These are phyloP conservation scores for Diaporthe humulicola DNA, from an alignment of 2,329 filamentous ascomycete species.

Conservation along the genomic window DNA sequence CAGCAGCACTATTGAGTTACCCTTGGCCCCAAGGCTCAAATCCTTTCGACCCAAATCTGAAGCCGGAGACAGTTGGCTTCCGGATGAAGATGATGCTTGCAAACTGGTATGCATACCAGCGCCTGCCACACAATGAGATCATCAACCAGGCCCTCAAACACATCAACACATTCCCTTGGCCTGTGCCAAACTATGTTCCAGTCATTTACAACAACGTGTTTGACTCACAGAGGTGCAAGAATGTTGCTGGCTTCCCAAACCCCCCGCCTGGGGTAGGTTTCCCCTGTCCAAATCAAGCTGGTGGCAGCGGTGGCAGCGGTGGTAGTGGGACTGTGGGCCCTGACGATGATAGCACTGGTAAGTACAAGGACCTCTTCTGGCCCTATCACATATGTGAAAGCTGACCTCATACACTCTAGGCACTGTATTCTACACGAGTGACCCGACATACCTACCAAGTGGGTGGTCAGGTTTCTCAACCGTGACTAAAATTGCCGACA, in stretches of 20 bases:
- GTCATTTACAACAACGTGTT: neutral
- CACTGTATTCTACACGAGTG: neutral
- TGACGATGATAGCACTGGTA: constrained; percentile 2
- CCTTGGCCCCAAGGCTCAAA: neutral
- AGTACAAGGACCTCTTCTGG: neutral
- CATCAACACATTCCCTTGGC: neutral
- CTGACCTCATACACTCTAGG: neutral
- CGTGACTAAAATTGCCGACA: neutral
- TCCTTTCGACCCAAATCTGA: neutral
- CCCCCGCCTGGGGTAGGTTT: neutral
- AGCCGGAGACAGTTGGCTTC: neutral
- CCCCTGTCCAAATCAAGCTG: neutral
- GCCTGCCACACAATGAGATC: neutral
- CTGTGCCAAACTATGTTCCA: neutral
- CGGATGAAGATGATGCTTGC: neutral
- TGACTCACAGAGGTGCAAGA: neutral
- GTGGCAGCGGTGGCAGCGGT: neutral
- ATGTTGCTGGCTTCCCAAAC: neutral
- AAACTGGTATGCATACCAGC: neutral
- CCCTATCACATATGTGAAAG: neutral
- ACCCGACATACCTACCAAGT: neutral
- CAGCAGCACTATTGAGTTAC: constrained; percentile 6
- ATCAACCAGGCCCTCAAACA: constrained; percentile 2
- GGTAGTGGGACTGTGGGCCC: neutral
- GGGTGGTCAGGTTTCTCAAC: constrained; percentile 3